Conservation (phyloP, 495 filamentous ascomycete species). For the Annulohypoxylon moriforme region DNA sequence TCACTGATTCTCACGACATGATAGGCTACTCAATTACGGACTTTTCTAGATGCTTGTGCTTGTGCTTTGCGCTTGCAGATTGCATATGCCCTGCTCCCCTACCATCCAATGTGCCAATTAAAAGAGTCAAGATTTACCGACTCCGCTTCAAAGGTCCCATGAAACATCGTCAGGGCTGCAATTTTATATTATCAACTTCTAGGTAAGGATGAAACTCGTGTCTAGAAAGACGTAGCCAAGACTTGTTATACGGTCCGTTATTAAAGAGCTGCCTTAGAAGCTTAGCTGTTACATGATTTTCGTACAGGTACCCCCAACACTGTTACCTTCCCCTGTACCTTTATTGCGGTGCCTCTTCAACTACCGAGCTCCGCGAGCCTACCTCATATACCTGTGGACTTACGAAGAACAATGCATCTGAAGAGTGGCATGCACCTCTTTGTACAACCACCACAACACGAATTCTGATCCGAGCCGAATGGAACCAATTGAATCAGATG, state of each 20-base stretch:
- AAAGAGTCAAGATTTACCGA: not conserved
- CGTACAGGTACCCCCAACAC: too few relatives aligned
- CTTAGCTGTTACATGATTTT: not conserved
- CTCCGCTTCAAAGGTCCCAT: slow-evolving; percentile 6
- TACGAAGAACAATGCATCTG: not conserved
- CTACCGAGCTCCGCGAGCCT: not conserved
- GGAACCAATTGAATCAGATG: slow-evolving; percentile 9
- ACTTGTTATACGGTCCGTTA: not conserved
- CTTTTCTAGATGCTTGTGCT: slow-evolving; percentile 1
- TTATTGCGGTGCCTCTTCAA: slow-evolving; percentile 17
- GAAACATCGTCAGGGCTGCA: slow-evolving; percentile 8
- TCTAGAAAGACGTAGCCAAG: slow-evolving; percentile 15
- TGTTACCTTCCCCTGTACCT: not conserved
- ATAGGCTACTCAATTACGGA: slow-evolving; percentile 7
- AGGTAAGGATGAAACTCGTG: slow-evolving; percentile 6
- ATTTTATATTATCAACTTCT: not conserved
- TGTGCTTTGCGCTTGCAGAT: slow-evolving; percentile 18
- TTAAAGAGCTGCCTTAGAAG: slow-evolving; percentile 2
- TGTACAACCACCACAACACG: slow-evolving; percentile 13
- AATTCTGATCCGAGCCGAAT: not conserved
- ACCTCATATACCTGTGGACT: too few relatives aligned
- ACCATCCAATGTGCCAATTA: slow-evolving; percentile 11
- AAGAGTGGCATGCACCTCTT: not conserved
- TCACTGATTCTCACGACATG: not conserved
- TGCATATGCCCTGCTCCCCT: slow-evolving; percentile 6